A percentile compares a stretch with the other conserved stretches of the same genome.
Evolutionary conservation across 805 yeast genomes (phyloP).

Genomic region (Candida palmyrensis): DNA sequence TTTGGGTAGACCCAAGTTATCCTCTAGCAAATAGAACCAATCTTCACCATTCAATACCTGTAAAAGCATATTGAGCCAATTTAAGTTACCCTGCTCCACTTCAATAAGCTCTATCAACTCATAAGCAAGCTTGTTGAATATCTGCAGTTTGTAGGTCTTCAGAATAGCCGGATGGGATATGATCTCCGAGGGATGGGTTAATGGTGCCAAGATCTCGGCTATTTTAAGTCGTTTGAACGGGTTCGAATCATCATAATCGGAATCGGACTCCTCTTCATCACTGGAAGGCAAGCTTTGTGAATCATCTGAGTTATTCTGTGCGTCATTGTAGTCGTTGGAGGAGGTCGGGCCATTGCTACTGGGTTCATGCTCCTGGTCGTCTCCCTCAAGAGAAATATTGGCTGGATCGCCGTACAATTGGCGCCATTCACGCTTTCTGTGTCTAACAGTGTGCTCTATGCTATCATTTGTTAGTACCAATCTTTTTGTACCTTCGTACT

Average conservation of each 20-base stretch:
- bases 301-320: background rate
- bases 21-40: constrained; percentile 60
- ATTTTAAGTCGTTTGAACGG: constrained; percentile 27
- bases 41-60: constrained; percentile 86
- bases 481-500: constrained; percentile 31
- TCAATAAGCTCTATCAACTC: constrained; percentile 77
- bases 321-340: too few relatives aligned
- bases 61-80: constrained; percentile 63
- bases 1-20: constrained; percentile 57
- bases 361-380: background rate
- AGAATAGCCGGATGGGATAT: constrained; percentile 65
- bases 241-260: constrained; percentile 16
- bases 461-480: constrained; percentile 32
- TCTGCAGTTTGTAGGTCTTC: constrained; percentile 53
- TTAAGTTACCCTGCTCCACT: constrained; percentile 74
- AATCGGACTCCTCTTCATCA: constrained; percentile 6
- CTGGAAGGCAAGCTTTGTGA: too few relatives aligned
- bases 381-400: constrained; percentile 1
- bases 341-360: background rate
- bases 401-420: constrained; percentile 17
- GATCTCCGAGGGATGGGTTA: constrained; percentile 75
- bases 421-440: constrained; percentile 33
- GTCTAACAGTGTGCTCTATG: constrained; percentile 21
- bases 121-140: constrained; percentile 53
- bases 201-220: constrained; percentile 62